Percentiles rank a stretch among this genome's conserved stretches.
Conservation (phyloP, 163 green algal genomes). For the Chlamydomonas reinhardtii region DNA sequence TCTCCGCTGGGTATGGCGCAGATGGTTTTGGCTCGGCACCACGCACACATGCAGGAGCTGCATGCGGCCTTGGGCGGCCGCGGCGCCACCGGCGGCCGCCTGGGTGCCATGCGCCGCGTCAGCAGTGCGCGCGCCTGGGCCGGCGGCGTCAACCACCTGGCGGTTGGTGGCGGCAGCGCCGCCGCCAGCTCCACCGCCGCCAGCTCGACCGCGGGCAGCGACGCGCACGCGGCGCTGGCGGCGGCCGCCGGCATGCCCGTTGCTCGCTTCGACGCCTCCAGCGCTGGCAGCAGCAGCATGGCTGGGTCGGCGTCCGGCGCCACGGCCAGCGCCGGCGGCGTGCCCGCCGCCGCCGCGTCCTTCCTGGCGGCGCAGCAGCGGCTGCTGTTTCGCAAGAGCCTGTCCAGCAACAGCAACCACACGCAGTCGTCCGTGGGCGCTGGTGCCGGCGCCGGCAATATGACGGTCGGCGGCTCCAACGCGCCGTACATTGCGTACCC, state of each 20-base stretch:
- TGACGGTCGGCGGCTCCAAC: no score
- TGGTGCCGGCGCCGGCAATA: no score
- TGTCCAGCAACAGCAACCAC: not conserved
- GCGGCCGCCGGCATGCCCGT: not conserved
- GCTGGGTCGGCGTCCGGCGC: no score
- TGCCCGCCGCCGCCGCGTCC: no score
- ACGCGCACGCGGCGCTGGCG: not conserved
- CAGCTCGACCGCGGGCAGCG: not conserved
- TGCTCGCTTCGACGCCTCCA: no score
- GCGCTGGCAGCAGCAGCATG: no score
- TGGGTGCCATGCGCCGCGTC: not conserved
- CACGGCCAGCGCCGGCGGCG: no score
- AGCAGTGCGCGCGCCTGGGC: not conserved
- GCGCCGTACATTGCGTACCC: no score
- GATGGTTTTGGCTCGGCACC: not conserved
- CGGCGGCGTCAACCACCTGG: not conserved
- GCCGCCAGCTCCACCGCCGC: not conserved
- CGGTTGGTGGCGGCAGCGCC: not conserved
- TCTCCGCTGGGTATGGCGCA: not conserved
- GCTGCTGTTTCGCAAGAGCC: not conserved
- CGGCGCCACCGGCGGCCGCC: not conserved
- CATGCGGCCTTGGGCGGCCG: not conserved
- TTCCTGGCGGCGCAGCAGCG: no score
- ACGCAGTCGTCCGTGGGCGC: not conserved
- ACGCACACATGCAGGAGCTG: not conserved